A percentile compares a stretch with the other conserved stretches of the same genome.
Conservation (phyloP, 2,329 filamentous ascomycete species). For the Aspergillus jensenii region DNA sequence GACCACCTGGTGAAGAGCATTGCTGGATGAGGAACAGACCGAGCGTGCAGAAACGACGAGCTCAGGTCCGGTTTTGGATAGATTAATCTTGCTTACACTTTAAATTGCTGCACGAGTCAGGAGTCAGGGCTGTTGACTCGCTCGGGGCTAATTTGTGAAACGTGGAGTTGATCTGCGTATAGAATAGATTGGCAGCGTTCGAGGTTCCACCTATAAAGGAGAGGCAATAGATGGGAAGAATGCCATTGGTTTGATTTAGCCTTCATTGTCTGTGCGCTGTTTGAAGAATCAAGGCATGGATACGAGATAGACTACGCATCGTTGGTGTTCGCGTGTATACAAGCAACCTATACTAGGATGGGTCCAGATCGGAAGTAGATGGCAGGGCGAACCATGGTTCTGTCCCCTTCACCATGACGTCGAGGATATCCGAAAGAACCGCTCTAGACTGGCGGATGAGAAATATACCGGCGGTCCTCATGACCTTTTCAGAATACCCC, state of each 20-base stretch:
- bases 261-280: too few relatives aligned
- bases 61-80: neutral
- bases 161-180: constrained; percentile 1
- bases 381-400: neutral
- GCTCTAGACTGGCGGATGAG: neutral
- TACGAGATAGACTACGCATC: too few relatives aligned
- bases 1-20: neutral
- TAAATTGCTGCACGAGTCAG: neutral
- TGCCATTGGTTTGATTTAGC: too few relatives aligned
- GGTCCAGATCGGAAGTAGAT: neutral
- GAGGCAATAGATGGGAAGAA: too few relatives aligned
- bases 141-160: constrained; percentile 5
- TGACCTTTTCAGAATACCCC: neutral
- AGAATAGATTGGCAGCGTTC: too few relatives aligned
- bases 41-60: constrained; percentile 1
- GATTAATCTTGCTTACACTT: neutral
- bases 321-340: too few relatives aligned
- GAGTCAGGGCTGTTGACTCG: neutral
- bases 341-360: too few relatives aligned
- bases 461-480: neutral
- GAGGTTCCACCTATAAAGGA: too few relatives aligned
- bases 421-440: neutral
- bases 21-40: neutral
- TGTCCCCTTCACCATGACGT: neutral
- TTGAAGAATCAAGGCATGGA: too few relatives aligned